phyloP scores from a whole-genome alignment of 352 stramenopile species.

The Phytophthora cajani region DNA sequence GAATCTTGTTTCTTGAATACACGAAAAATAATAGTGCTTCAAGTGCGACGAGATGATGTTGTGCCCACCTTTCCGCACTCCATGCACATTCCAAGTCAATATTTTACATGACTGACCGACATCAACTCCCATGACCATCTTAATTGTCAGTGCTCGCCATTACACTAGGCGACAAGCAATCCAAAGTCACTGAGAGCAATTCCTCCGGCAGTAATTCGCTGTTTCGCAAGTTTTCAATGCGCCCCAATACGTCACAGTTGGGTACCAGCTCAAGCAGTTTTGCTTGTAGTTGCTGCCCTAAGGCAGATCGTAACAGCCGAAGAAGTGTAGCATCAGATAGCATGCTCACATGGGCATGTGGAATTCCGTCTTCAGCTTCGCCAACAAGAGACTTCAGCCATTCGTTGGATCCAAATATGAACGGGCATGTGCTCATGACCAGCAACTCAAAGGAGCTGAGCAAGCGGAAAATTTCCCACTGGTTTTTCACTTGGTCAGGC shows the following conservation, averaged over 20 bases:
- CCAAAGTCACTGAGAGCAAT: not conserved
- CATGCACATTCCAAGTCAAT: slow-evolving; percentile 9
- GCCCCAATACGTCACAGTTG: not conserved
- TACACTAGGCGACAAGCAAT: not conserved
- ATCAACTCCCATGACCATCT: not conserved
- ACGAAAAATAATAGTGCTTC: slow-evolving; percentile 18
- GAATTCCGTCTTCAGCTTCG: not conserved
- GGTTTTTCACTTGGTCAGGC: no score
- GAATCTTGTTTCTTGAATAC: slow-evolving; percentile 10
- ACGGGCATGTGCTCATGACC: not conserved
- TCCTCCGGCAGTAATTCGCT: not conserved
- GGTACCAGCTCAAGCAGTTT: not conserved
- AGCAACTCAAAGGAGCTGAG: not conserved
- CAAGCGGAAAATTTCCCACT: no score
- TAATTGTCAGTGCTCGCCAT: not conserved
- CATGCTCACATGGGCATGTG: not conserved
- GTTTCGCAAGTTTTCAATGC: not conserved
- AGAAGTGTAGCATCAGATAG: not conserved
- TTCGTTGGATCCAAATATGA: not conserved
- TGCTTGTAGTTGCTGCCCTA: not conserved
- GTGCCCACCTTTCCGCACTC: slow-evolving; percentile 1
- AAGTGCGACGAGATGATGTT: not conserved
- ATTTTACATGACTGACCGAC: no score
- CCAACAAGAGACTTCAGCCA: not conserved
- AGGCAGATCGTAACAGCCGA: not conserved